phyloP scores from a whole-genome alignment of 768 basidiomycete genomes.

The Mycena epipterygia region DNA sequence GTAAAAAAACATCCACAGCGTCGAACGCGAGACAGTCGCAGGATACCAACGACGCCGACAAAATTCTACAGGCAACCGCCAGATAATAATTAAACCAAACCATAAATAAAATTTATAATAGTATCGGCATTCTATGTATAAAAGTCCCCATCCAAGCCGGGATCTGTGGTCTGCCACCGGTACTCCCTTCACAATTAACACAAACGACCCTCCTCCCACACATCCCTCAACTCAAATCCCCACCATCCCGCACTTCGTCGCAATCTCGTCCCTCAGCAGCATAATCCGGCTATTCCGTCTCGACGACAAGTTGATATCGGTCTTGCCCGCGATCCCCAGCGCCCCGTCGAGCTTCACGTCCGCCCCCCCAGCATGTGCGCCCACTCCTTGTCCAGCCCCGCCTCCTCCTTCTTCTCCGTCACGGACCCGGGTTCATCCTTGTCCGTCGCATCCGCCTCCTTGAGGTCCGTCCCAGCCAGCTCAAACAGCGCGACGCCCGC shows the following conservation, averaged over 20 bases:
- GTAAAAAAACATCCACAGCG: no score
- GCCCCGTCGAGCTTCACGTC: slow-evolving; percentile 66
- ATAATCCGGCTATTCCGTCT: slow-evolving; percentile 77
- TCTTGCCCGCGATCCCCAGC: slow-evolving; percentile 59
- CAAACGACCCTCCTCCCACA: no score
- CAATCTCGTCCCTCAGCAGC: slow-evolving; percentile 81
- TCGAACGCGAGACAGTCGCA: no score
- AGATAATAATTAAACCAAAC: no score
- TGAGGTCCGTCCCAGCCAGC: slow-evolving; percentile 77
- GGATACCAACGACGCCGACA: no score
- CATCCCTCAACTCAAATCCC: slow-evolving; percentile 33
- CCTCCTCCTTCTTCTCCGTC: no score
- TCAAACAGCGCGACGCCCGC: slow-evolving; percentile 78
- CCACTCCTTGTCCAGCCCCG: slow-evolving; percentile 62
- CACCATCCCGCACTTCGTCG: slow-evolving; percentile 67
- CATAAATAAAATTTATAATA: neutral
- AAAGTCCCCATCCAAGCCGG: no score
- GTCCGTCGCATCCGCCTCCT: slow-evolving; percentile 60
- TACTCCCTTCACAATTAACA: no score
- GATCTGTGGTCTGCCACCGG: neutral
- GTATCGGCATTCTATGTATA: no score
- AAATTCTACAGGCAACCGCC: no score
- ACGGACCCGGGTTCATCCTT: no score
- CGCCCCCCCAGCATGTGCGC: slow-evolving; percentile 59
- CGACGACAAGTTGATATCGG: slow-evolving; percentile 72